Percentiles rank a stretch among this genome's conserved stretches.
phyloP scores from a whole-genome alignment of 345 rosid species.

The Moricandia arvensis region DNA sequence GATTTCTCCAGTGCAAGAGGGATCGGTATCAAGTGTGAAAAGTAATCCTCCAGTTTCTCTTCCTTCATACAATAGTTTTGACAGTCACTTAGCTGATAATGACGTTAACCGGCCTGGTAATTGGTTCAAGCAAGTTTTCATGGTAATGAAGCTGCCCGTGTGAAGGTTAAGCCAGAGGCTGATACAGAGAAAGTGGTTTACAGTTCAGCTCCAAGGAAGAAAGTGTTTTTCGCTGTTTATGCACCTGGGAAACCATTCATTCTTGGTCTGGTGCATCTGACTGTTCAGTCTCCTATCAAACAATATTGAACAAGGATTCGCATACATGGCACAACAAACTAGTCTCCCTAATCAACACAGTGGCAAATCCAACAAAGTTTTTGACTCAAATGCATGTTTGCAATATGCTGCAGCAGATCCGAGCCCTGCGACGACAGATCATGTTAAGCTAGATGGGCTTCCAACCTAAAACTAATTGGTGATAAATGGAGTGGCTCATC shows the following conservation, averaged over 20 bases:
- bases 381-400: conserved; percentile 36
- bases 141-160: not conserved
- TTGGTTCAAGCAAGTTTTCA: conserved; percentile 30
- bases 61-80: conserved; percentile 34
- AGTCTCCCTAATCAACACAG: conserved; percentile 33
- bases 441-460: too few species aligned
- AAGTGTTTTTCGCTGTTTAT: conserved; percentile 30
- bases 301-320: conserved; percentile 31
- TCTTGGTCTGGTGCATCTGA: conserved; percentile 34
- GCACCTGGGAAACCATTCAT: conserved; percentile 36
- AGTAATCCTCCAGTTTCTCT: conserved; percentile 33
- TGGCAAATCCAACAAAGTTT: conserved; percentile 27
- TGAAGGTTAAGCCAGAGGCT: conserved; percentile 38
- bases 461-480: too few species aligned
- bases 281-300: conserved; percentile 23
- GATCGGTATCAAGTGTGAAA: conserved; percentile 37
- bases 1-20: conserved; percentile 41
- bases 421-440: conserved; percentile 35
- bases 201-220: conserved; percentile 35
- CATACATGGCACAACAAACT: conserved; percentile 29
- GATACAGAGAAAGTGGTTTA: conserved; percentile 31
- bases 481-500: too few species aligned
- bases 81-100: conserved; percentile 31
- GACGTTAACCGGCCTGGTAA: conserved; percentile 31
- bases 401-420: conserved; percentile 34